phyloP scores from a whole-genome alignment of 2,329 filamentous ascomycete species.

The Pseudogymnoascus sp. region DNA sequence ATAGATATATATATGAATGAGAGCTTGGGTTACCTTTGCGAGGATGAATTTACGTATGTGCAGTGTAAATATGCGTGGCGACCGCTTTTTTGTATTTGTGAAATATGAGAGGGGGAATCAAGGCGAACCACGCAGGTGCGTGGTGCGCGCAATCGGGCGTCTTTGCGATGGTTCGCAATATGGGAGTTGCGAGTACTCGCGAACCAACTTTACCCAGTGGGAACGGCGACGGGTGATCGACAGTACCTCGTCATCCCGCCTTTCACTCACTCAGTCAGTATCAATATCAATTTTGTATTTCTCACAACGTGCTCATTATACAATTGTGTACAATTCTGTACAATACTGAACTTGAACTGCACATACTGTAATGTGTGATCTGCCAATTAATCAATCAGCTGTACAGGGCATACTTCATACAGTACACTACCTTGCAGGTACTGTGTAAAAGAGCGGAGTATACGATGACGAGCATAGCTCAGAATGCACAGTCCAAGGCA shows the following conservation, averaged over 20 bases:
- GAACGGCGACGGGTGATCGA: neutral
- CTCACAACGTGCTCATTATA: neutral
- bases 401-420: neutral
- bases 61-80: neutral
- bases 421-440: neutral
- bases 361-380: neutral
- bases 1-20: neutral
- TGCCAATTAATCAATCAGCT: neutral
- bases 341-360: neutral
- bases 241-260: slow-evolving; percentile 1
- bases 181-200: neutral
- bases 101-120: neutral
- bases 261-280: neutral
- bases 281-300: neutral
- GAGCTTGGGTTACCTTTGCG: neutral
- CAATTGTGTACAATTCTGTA: neutral
- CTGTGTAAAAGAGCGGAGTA: neutral
- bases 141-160: neutral
- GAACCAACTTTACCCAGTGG: neutral
- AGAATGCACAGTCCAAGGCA: neutral
- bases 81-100: neutral
- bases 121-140: slow-evolving; percentile 4
- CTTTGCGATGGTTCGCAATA: neutral
- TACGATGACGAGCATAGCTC: neutral
- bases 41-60: neutral